Conservation (phyloP, 2,329 filamentous ascomycete species). For the Talaromyces sp. region DNA sequence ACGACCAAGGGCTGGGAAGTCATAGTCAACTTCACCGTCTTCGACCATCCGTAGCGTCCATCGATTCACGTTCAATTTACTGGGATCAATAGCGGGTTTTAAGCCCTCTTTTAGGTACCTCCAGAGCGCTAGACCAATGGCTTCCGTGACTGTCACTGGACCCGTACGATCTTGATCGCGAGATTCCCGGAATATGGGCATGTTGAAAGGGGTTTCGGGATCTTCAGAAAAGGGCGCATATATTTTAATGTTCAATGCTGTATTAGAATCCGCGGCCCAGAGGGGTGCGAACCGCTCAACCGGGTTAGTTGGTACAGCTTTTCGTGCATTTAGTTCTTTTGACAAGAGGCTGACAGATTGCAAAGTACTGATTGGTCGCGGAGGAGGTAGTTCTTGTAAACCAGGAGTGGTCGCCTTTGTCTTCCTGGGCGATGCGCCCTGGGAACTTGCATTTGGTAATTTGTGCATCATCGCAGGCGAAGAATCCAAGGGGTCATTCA, state of each 20-base stretch:
- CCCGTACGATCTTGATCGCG: conserved; percentile 47
- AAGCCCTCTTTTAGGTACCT: conserved; percentile 55
- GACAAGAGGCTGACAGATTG: conserved; percentile 54
- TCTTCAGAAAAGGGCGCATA: conserved; percentile 57
- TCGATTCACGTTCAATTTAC: conserved; percentile 55
- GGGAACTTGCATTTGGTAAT: conserved; percentile 30
- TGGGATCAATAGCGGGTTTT: conserved; percentile 48
- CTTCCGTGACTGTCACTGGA: conserved; percentile 55
- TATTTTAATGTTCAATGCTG: conserved; percentile 59
- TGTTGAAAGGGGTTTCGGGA: conserved; percentile 52
- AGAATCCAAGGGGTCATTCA: conserved; percentile 41
- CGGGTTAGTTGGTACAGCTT: conserved; percentile 55
- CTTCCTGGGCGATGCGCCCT: conserved; percentile 50
- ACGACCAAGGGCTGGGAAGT: conserved; percentile 57
- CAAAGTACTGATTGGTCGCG: conserved; percentile 57
- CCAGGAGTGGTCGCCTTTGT: conserved; percentile 42
- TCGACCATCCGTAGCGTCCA: conserved; percentile 65
- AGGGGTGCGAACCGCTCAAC: conserved; percentile 57
- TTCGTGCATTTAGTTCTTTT: conserved; percentile 53
- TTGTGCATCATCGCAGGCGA: conserved; percentile 47
- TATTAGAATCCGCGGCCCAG: conserved; percentile 56
- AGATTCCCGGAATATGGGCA: conserved; percentile 52
- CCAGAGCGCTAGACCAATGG: conserved; percentile 60
- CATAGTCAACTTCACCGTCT: conserved; percentile 62
- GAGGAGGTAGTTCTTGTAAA: conserved; percentile 55